Base-by-base conservation (phyloP, 306 rosid species). In the Sindora glabra region DNA sequence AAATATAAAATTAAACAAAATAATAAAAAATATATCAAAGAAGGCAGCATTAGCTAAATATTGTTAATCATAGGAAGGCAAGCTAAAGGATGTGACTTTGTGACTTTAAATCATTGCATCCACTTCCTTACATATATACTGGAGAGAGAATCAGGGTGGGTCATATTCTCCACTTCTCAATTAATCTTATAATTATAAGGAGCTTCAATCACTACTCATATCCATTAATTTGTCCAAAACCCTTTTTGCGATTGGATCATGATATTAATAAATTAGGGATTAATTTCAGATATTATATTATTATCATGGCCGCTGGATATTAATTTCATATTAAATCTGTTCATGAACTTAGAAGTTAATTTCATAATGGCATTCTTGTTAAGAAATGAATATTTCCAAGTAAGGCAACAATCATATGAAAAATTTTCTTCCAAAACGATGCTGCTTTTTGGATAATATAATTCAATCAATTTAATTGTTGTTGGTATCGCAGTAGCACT, bases 111-210 rank as follows among this genome's bases (percentile, higher is more conserved):
- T 65, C 36, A 61, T 73, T 71, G 72, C 62, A 24, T 42, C 80
- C 82, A 74, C 74, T 52, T 71, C 73, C 69, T 73, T 56, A 61
- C 58, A 46, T 26, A 49, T 42, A 29, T 26, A 62, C 56, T 69
- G 44, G 67, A 55, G 73, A 76, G 47, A 80, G 67, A 68, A 78
- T 80, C 79, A 27, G 42, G 22, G 74, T 68, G 87, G 79, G 77
- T 52, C 83, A 69, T 42, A 50, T 32, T 66, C 55, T 69, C 79
- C 80, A 71, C 79, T 71, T 46, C 73, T 62, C 39, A 21, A 29
- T 54, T 24, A 55, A 18, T 37, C 22, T 10, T 50, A 53, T 33
- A 26, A 48, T 41, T 19, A 30, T 51, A 8, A 29, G 8, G 51
- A 55, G 48, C 72, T 58, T 45, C 68, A 69, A 64, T 69, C 49